Evolutionary conservation across 768 basidiomycete genomes (phyloP), one percentile per base, ranked within the genome.

Genomic region (Phanerochaete carnosa): DNA sequence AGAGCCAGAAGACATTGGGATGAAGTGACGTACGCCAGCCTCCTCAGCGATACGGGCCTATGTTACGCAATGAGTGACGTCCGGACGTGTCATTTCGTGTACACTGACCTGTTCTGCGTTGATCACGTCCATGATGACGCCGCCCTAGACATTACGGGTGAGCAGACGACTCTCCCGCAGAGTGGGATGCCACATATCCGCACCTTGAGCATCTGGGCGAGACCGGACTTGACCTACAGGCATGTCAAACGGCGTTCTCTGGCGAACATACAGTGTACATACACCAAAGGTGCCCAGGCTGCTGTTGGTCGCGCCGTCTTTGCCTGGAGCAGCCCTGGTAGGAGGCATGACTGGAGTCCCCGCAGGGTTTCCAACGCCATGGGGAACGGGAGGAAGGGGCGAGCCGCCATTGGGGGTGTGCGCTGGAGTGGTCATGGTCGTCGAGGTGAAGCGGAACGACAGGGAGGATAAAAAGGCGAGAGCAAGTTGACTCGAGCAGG

Each of bases 131-230:
- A 98, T 97, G 76, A 94, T 94, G 62, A 93, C 91, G 61, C 89
- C 92, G 58, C 89, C 90, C 88, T 90, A 60, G 45, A 52, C 58
- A 58, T 45, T 16, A 52, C 47, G 43, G 58, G 39, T 60, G 52
- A 53, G 53, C 49, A 55, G 19, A 57, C 43, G 58, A 8, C 55
- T n/a, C n/a, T 59, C 30, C 30, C 30, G 54, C 58, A 50, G 35
- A 28, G 45, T 53, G 19, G 15, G 62, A 64, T 59, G 58, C 59
- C 57, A 45, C 63, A 59, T 55, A 22, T 46, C 66, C 76, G 37
- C 53, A 89, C 91, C 84, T 97, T 97, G 69, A 97, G 80, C 95
- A 98, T 97, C 81, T 97, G 94, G 3, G 95, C 94, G 49, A 98
- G 80, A 61, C 94, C 95, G 25, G 92, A 92, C 75, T 95, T 95